phyloP scores from a whole-genome alignment of 2,329 filamentous ascomycete genomes.

The Coniochaeta hoffmannii region DNA sequence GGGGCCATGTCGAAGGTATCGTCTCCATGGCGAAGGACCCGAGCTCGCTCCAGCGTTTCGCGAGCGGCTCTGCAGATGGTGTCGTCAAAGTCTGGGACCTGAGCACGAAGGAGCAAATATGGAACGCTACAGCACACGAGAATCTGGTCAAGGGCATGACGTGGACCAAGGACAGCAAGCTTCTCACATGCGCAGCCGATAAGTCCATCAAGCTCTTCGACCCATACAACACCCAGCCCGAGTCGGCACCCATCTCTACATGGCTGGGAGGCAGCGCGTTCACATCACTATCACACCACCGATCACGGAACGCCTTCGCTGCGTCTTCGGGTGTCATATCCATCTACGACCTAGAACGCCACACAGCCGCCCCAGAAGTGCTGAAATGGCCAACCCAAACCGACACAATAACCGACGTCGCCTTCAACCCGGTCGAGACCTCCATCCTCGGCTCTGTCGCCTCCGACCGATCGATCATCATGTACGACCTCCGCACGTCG shows the following conservation, averaged over 20 bases:
- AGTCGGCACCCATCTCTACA: slow-evolving; percentile 67
- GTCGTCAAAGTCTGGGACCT: slow-evolving; percentile 69
- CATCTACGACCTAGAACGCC: slow-evolving; percentile 79
- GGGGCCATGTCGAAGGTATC: slow-evolving; percentile 86
- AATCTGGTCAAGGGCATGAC: slow-evolving; percentile 88
- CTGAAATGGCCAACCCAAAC: slow-evolving; percentile 81
- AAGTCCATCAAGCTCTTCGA: slow-evolving; percentile 86
- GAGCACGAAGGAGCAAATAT: slow-evolving; percentile 62
- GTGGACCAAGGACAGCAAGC: slow-evolving; percentile 79
- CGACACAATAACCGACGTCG: slow-evolving; percentile 82
- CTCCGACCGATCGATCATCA: slow-evolving; percentile 76
- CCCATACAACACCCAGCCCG: slow-evolving; percentile 66
- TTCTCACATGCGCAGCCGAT: slow-evolving; percentile 83
- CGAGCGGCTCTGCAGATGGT: slow-evolving; percentile 84
- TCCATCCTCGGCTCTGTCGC: slow-evolving; percentile 81
- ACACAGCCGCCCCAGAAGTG: slow-evolving; percentile 73
- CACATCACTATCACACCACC: slow-evolving; percentile 61
- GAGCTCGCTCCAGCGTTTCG: slow-evolving; percentile 63
- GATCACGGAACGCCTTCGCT: slow-evolving; percentile 71
- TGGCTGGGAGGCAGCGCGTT: slow-evolving; percentile 82
- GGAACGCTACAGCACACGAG: slow-evolving; percentile 75
- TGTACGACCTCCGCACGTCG: slow-evolving; percentile 87
- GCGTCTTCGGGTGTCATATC: slow-evolving; percentile 70
- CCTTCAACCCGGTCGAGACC: slow-evolving; percentile 92
- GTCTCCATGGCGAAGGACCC: slow-evolving; percentile 78